These are phyloP conservation scores for Penicillium polonicum DNA, from an alignment of 2,329 filamentous ascomycete genomes.

Conservation along the genomic window DNA sequence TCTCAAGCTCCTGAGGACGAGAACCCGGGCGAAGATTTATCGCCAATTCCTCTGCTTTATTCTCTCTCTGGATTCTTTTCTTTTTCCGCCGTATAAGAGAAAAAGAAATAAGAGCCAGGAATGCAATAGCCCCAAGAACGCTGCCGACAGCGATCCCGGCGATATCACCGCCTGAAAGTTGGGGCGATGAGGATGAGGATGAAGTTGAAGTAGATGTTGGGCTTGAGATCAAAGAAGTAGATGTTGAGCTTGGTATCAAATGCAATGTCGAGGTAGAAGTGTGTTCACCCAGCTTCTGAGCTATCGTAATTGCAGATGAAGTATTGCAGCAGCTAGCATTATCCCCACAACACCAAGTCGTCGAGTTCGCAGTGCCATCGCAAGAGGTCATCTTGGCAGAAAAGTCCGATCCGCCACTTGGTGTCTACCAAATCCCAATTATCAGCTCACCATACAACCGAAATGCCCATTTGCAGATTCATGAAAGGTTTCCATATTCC, in stretches of 20 bases:
- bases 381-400: background rate
- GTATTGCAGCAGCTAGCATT: background rate
- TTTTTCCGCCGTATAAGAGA: background rate
- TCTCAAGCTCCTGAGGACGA: background rate
- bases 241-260: background rate
- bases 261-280: background rate
- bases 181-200: background rate
- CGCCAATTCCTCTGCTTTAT: background rate
- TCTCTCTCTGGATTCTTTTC: background rate
- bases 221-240: background rate
- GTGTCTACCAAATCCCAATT: background rate
- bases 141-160: background rate
- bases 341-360: background rate
- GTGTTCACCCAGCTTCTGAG: background rate
- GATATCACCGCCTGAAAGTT: background rate
- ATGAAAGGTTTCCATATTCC: background rate
- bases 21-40: background rate
- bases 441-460: background rate
- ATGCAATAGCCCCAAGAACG: background rate
- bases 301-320: background rate
- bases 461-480: background rate
- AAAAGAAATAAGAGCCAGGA: background rate
- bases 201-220: background rate
- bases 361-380: background rate
- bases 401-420: background rate